These are phyloP conservation scores for Neolentinus lepideus DNA, from an alignment of 1,284 basidiomycete species.

Conservation along the genomic window DNA sequence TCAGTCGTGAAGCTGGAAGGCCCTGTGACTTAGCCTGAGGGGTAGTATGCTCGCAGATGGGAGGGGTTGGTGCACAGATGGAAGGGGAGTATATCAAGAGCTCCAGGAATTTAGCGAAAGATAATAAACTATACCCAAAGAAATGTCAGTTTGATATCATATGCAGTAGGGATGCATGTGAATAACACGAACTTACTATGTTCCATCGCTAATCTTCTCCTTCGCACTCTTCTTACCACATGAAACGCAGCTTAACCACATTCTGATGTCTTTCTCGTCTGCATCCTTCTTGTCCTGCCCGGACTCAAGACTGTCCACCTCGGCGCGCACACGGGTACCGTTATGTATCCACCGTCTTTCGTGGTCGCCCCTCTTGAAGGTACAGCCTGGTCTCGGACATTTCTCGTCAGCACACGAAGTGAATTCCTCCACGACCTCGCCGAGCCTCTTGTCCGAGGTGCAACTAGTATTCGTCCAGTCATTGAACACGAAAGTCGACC, in stretches of 20 bases:
- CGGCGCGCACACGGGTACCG: constrained; percentile 33
- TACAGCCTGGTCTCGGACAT: constrained; percentile 37
- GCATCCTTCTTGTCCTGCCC: constrained; percentile 10
- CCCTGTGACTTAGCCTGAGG: constrained; percentile 24
- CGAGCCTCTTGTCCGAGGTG: constrained; percentile 32
- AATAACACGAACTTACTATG: constrained; percentile 36
- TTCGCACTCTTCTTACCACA: constrained; percentile 37
- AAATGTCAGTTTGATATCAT: not conserved
- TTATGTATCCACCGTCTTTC: constrained; percentile 44
- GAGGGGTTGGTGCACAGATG: constrained; percentile 30
- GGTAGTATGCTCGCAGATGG: constrained; percentile 48
- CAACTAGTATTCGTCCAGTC: constrained; percentile 13
- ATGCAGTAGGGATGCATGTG: not conserved
- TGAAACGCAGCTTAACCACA: constrained; percentile 51
- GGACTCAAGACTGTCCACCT: constrained; percentile 14
- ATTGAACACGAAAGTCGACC: constrained; percentile 46
- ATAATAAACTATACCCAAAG: constrained; percentile 30
- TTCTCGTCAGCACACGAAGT: constrained; percentile 24
- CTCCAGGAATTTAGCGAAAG: constrained; percentile 64
- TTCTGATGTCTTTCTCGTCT: constrained; percentile 25
- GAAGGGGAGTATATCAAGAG: constrained; percentile 52
- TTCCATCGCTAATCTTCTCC: constrained; percentile 41
- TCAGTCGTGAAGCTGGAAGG: constrained; percentile 28
- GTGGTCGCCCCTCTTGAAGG: constrained; percentile 35
- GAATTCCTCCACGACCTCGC: constrained; percentile 31